A percentile compares a stretch with the other conserved stretches of the same genome.
phyloP scores from a whole-genome alignment of 441 rosid genomes.

The Adansonia grandidieri region DNA sequence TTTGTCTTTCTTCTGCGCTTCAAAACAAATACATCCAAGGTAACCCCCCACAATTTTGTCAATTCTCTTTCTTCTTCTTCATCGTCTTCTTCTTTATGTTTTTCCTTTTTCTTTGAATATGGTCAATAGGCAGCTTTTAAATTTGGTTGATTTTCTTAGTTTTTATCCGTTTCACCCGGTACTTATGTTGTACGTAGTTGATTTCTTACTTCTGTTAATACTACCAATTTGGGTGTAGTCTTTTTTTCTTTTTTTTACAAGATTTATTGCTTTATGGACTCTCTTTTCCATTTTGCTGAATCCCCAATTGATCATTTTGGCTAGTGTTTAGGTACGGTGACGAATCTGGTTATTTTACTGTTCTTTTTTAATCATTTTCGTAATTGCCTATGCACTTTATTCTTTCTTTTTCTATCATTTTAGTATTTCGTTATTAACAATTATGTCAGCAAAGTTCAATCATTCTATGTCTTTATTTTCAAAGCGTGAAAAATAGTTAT shows the following conservation, averaged over 20 bases:
- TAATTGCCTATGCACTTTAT: slow-evolving; percentile 3
- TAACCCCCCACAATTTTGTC: not conserved
- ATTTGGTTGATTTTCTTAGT: slow-evolving; percentile 8
- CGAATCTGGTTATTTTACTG: slow-evolving; percentile 8
- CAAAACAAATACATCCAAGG: slow-evolving; percentile 12
- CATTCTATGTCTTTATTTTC: not conserved
- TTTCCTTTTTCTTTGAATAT: not conserved
- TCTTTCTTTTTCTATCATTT: not conserved
- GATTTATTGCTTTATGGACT: not conserved
- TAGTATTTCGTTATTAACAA: not conserved
- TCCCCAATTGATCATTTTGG: slow-evolving; percentile 16
- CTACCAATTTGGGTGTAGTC: not conserved
- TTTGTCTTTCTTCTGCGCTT: slow-evolving; percentile 18
- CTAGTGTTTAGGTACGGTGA: not conserved
- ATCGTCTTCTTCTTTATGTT: not conserved
- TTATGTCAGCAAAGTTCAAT: not conserved
- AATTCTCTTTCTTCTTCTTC: not conserved
- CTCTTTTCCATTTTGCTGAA: slow-evolving; percentile 14
- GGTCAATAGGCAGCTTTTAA: not conserved
- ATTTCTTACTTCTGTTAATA: not conserved
- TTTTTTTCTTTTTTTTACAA: slow-evolving; percentile 6
- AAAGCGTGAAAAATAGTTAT: not conserved
- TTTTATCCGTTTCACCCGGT: slow-evolving; percentile 22
- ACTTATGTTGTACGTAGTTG: not conserved
- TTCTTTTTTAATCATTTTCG: not conserved